phyloP scores from a whole-genome alignment of 2,329 filamentous ascomycete species.

The Stagonosporopsis chrysanthemi region DNA sequence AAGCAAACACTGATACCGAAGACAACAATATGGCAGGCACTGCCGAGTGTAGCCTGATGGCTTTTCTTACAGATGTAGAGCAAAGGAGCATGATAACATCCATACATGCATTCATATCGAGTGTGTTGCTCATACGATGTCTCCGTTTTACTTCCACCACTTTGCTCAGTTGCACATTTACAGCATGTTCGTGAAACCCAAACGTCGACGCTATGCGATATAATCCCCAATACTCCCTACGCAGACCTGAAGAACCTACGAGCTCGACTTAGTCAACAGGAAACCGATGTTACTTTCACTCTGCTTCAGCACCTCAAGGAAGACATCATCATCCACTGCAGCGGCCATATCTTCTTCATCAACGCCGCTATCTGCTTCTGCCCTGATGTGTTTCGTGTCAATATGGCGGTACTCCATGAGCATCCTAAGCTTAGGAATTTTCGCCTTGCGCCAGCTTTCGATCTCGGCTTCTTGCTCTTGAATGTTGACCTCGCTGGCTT shows the following conservation, averaged over 20 bases:
- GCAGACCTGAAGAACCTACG: constrained; percentile 2
- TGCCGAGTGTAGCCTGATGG: too few relatives aligned
- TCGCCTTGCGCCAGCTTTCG: constrained; percentile 43
- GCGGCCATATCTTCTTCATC: constrained; percentile 40
- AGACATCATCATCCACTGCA: constrained; percentile 60
- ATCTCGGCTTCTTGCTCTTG: constrained; percentile 55
- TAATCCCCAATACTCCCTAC: not conserved
- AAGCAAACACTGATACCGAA: too few relatives aligned
- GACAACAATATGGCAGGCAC: too few relatives aligned
- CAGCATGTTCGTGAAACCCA: not conserved
- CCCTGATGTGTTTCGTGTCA: constrained; percentile 47
- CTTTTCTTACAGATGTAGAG: too few relatives aligned
- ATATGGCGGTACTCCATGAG: constrained; percentile 65
- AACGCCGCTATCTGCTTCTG: constrained; percentile 15
- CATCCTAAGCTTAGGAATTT: constrained; percentile 56
- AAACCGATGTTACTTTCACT: constrained; percentile 56
- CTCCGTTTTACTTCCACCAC: not conserved
- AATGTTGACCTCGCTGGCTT: constrained; percentile 56
- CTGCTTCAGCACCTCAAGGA: constrained; percentile 59
- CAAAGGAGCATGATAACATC: too few relatives aligned
- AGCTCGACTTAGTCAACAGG: constrained; percentile 56
- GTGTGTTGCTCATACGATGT: constrained; percentile 4
- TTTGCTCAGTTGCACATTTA: not conserved
- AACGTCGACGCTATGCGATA: constrained; percentile 18
- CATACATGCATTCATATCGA: constrained; percentile 2